These are phyloP conservation scores for Pseudoturritis turrita DNA, from an alignment of 345 rosid species.

Conservation along the genomic window DNA sequence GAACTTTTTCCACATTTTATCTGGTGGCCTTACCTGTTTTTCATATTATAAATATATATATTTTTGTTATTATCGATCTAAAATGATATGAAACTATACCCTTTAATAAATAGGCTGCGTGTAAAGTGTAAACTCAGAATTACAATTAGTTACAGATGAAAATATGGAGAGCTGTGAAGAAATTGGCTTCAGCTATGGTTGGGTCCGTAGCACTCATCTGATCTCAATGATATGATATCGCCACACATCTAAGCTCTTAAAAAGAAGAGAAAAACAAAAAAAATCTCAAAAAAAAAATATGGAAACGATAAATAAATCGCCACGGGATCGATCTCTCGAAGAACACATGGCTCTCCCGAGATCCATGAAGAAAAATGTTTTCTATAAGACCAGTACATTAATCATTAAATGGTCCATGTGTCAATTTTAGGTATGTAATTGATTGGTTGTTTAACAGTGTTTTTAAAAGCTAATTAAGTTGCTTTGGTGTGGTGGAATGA, in stretches of 20 bases:
- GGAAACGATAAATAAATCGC: not conserved
- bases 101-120: not conserved
- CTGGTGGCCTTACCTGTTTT: too few relatives aligned
- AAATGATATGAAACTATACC: not conserved
- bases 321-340: not conserved
- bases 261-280: too few relatives aligned
- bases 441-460: not conserved
- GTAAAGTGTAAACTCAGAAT: not conserved
- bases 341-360: slow-evolving; percentile 8
- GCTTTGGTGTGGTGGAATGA: not conserved
- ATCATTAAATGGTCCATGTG: not conserved
- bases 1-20: not conserved
- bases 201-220: too few relatives aligned
- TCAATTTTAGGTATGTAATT: not conserved
- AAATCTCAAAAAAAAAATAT: too few relatives aligned
- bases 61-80: too few relatives aligned
- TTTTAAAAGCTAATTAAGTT: not conserved
- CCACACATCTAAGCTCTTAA: too few relatives aligned
- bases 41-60: too few relatives aligned
- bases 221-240: too few relatives aligned
- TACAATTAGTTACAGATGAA: not conserved
- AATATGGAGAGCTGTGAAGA: too few relatives aligned
- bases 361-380: not conserved
- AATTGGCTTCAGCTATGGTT: too few relatives aligned
- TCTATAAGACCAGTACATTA: not conserved